Base-by-base conservation (phyloP, 2,329 filamentous ascomycete genomes). In the Xylaria arbuscula region DNA sequence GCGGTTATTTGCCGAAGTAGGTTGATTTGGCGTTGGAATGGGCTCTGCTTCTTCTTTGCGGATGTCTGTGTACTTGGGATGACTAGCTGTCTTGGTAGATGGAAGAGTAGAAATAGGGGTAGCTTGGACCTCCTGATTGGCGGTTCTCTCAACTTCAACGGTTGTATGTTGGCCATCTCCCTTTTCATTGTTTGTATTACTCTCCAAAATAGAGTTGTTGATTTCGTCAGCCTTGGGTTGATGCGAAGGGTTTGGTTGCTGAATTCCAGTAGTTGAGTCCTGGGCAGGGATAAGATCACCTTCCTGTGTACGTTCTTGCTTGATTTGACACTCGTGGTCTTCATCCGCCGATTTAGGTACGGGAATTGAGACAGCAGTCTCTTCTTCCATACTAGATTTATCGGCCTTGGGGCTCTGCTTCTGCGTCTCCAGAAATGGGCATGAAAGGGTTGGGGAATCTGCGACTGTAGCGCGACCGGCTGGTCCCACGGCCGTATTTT, bases 31-130 rank as follows among this genome's bases (percentile, higher is more conserved):
- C 5, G 32, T 6, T 11, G 32, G 15, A 34, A 15, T 13, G 3
- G 10, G 1, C 22, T 64, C 22, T 10, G 17, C 45, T n/a, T 59
- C 45, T 32, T 50, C 53, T 48, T 42, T 45, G 36, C 67, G 64
- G 28, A 64, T 34, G 36, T 62, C 58, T 2, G 8, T 53, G 54
- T 63, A 61, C 38, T 64, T 66, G 10, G 47, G 13, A 50, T 38
- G 62, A 19, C 48, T 47, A 1, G n/a, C n/a, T 17, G 59, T 7
- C 3, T 17, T 19, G 15, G 57, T 47, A 55, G 32, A 3, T 55
- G 55, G 24, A 58, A 59, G 22, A 40, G 45, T 11, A 42, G 57
- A 24, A 17, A 48, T 57, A 45, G 63, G 32, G 47, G 53, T 36
- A n/a, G 36, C 58, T 22, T 42, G 62, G 13, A 11, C 9, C 22